These are phyloP conservation scores for Plantago major DNA, from an alignment of 257 asterid species.

Conservation along the genomic window DNA sequence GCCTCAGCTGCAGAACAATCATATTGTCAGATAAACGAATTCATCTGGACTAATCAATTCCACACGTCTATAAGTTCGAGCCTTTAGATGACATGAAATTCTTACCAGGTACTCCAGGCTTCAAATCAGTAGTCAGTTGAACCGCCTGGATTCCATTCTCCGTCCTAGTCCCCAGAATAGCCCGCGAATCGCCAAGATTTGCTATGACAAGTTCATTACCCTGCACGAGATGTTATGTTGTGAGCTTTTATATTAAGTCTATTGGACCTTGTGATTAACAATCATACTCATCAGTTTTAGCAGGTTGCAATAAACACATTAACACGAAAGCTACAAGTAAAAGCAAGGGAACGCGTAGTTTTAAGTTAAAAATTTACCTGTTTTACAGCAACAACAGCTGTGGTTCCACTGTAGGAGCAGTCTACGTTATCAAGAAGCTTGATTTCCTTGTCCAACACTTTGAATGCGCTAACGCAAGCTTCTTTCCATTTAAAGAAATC, in stretches of 20 bases:
- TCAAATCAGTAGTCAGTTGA: conserved; percentile 75
- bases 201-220: conserved; percentile 62
- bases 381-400: conserved; percentile 55
- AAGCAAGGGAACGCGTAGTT: background rate
- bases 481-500: conserved; percentile 59
- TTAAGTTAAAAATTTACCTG: conserved; percentile 41
- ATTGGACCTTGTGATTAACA: no score
- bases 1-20: conserved; percentile 55
- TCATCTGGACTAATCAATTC: background rate
- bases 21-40: background rate
- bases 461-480: conserved; percentile 54
- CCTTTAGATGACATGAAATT: background rate
- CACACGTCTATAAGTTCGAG: background rate
- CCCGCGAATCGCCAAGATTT: conserved; percentile 90
- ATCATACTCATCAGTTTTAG: background rate
- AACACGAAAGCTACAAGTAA: background rate
- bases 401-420: conserved; percentile 69
- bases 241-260: no score
- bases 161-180: conserved; percentile 55
- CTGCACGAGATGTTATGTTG: conserved; percentile 22
- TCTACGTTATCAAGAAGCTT: conserved; percentile 46
- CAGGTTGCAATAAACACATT: background rate
- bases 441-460: conserved; percentile 60
- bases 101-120: conserved; percentile 74
- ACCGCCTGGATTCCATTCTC: conserved; percentile 43